Evolutionary conservation across 2,329 filamentous ascomycete genomes (phyloP), one percentile per base, ranked within the genome.

Genomic region (Xenoacremonium recifei): DNA sequence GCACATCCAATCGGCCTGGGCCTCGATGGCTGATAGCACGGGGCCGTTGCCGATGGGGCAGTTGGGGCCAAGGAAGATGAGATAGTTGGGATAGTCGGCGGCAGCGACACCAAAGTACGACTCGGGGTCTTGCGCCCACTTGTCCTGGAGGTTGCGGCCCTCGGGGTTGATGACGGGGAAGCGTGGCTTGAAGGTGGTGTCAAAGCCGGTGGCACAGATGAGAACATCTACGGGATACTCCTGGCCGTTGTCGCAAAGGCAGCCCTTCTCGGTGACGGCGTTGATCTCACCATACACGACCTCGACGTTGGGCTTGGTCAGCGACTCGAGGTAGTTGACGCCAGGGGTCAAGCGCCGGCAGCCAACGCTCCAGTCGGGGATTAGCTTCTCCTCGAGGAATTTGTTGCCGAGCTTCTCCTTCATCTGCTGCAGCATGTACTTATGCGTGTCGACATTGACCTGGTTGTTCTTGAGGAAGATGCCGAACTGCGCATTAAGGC

Each of bases 151-250:
- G 46, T 78, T 73, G 9, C 60, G 48, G 15, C 73, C 75, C n/a
- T 65, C 52, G 17, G 69, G 64, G 9, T 73, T 75, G 5, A 73
- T 57, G 15, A 79, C 58, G 1, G 74, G 75, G 45, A 77, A 79
- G 1, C 71, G 66, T 3, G 76, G 75, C 6, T 66, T 57, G 55
- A 78, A 79, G 1, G 72, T 75, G 5, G 71, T 71, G 50, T 80
- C 70, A 51, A 79, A 80, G 2, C 77, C 76, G 0, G 76, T 80
- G n/a, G 77, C 77, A 45, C 76, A 79, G 35, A 82, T 66, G 17
- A 83, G 71, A 11, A 69, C 68, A 51, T 83, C 80, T 12, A 78
- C 69, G 23, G 73, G 65, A 38, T 76, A 57, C n/a, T 73, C 58
- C 25, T 69, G 55, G n/a, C 73, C 76, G 4, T 69, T 69, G 2